These are phyloP conservation scores for Moesziomyces antarcticus DNA, from an alignment of 1,284 basidiomycete genomes.

Conservation along the genomic window DNA sequence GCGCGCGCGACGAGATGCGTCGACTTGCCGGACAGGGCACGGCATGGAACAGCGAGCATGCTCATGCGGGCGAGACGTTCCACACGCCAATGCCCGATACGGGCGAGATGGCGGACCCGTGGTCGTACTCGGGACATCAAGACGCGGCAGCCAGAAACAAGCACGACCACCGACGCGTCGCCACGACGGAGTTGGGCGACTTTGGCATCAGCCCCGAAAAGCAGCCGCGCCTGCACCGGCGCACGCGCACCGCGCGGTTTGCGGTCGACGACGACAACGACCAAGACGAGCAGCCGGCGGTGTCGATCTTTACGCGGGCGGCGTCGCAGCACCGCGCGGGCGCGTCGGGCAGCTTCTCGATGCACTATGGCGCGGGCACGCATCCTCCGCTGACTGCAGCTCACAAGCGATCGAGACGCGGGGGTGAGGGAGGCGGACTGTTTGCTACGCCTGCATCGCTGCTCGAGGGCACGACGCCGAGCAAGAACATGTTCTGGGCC, in stretches of 20 bases:
- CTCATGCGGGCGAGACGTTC: slow-evolving; percentile 21
- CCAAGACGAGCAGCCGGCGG: slow-evolving; percentile 10
- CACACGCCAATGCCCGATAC: slow-evolving; percentile 35
- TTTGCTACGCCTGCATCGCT: slow-evolving; percentile 26
- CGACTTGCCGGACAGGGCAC: slow-evolving; percentile 34
- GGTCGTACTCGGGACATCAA: slow-evolving; percentile 10
- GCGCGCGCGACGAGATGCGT: slow-evolving; percentile 35
- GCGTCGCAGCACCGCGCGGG: slow-evolving; percentile 18
- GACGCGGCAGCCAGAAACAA: background rate
- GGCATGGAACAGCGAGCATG: slow-evolving; percentile 12
- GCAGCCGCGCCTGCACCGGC: slow-evolving; percentile 22
- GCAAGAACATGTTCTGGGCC: slow-evolving; percentile 56
- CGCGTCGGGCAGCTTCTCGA: slow-evolving; percentile 20
- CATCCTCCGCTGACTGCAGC: slow-evolving; percentile 7
- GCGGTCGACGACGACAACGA: slow-evolving; percentile 26
- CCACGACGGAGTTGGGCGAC: slow-evolving; percentile 19
- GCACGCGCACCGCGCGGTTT: slow-evolving; percentile 39
- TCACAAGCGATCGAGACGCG: slow-evolving; percentile 14
- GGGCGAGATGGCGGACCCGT: slow-evolving; percentile 19
- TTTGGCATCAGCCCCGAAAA: slow-evolving; percentile 43
- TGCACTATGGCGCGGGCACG: slow-evolving; percentile 12
- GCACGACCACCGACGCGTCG: background rate
- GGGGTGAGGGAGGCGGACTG: slow-evolving; percentile 3
- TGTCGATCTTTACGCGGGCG: slow-evolving; percentile 40
- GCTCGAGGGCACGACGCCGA: slow-evolving; percentile 36